Evolutionary conservation across 306 rosid species (phyloP), one percentile per base, ranked within the genome.

Genomic region (Clitoria ternatea): DNA sequence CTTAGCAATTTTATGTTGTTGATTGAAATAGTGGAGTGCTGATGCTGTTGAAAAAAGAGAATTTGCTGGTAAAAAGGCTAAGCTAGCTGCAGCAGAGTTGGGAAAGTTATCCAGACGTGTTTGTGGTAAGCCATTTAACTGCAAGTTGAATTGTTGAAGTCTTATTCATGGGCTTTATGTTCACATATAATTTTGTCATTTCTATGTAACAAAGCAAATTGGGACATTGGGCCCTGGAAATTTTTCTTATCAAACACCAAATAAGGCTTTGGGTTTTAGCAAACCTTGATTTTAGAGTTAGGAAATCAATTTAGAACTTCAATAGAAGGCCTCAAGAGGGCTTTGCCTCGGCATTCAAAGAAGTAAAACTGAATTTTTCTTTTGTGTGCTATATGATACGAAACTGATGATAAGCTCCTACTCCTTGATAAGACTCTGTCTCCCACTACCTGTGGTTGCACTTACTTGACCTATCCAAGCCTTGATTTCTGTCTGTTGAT

Each of bases 31-130:
- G 98, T 94, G 98, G 98, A 84, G 87, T 78, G 83, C 78, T 61
- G 87, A 90, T 61, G 96, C 86, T 29, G 89, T 89, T 66, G 97
- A 87, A 80, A 90, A 65, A 70, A 85, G 98, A 81, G 98, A 90
- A 53, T 84, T 89, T 81, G 94, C 96, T 35, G 94, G 87, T 3
- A 94, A 94, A 79, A 94, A 81, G 89, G 98, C 96, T 66, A 90
- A 89, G 83, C 89, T 94, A 77, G 97, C 97, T 39, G 92, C 98
- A n/a, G 98, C 97, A 27, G 97, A 90, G 88, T 75, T 94, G 61
- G 89, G 86, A 61, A 94, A 94, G 70, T 75, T 94, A 44, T 88
- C 97, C 47, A 85, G 86, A 68, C 89, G 90, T 7, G 96, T 94
- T 52, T 76, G 87, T 50, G 95, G 98, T 94, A 81, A 87, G 96